Evolutionary conservation across 108 stramenopile genomes (phyloP), one percentile per base, ranked within the genome.

Genomic region (Pseudonitzschia pungens): DNA sequence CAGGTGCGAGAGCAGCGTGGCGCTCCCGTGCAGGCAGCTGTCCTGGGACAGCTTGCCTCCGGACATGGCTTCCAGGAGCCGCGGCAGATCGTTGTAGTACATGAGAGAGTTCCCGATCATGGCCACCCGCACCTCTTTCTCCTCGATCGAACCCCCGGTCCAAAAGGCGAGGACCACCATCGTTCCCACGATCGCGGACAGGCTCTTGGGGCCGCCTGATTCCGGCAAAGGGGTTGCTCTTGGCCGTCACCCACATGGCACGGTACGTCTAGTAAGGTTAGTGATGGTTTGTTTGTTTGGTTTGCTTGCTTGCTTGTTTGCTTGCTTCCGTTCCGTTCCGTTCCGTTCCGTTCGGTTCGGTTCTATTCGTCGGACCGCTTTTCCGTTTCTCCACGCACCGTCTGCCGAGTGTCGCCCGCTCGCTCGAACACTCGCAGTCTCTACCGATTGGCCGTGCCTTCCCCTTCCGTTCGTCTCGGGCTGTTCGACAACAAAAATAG

Each of bases 71-170:
- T 79, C 81, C 62, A 85, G 45, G 4, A 85, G 64, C 8, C 84
- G 73, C n/a, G 84, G 84, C 26, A 85, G 69, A 68, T 85, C 84
- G 57, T 82, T 85, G 68, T 63, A 73, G 21, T 76, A 77, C 64
- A 81, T 67, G 64, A 85, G 73, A 52, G 70, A 67, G 69, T 81
- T 84, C 40, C 82, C 82, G 33, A 83, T 60, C 62, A 83, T 75
- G 58, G 82, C 82, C 22, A 83, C 59, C n/a, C 77, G 53, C n/a
- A 74, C 41, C 40, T 54, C 66, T 40, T 14, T 8, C 11, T 51
- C 52, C 41, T 62, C 71, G 10, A 0, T 18, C 0, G 41, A 8
- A 6, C 28, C 24, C 28, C 24, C 48, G 4, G 67, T 50, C 15
- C 29, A n/a, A 10, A 68, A 33, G 27, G 29, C 26, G 27, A 68